Percentiles rank a stretch among this genome's conserved stretches.
These are phyloP conservation scores for Cornus controversa DNA, from an alignment of 148 eudicot genomes.

Conservation along the genomic window DNA sequence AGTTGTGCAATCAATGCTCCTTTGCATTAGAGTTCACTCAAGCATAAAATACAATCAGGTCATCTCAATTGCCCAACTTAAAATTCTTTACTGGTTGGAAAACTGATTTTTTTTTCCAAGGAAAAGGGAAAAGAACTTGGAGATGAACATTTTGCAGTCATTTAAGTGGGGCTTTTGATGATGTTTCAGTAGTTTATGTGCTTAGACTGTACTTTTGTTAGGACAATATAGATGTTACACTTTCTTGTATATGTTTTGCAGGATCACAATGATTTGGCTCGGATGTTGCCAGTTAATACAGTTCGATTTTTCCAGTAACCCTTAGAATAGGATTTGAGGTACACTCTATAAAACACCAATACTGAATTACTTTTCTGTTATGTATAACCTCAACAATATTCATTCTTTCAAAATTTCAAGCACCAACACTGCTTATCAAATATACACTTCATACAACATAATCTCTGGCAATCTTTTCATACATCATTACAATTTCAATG, in stretches of 20 bases:
- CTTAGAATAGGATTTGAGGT: slow-evolving; percentile 1
- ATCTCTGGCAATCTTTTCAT: not conserved
- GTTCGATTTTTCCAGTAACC: not conserved
- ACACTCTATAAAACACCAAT: not conserved
- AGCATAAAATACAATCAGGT: not conserved
- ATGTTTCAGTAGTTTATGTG: not conserved
- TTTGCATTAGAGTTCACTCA: not conserved
- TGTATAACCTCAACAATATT: slow-evolving; percentile 1
- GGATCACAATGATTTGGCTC: slow-evolving; percentile 6
- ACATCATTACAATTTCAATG: not conserved
- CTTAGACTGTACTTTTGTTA: not conserved
- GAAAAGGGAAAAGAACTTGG: not conserved
- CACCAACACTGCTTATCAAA: not conserved
- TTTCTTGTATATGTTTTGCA: not conserved
- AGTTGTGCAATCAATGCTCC: not conserved
- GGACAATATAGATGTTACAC: not conserved
- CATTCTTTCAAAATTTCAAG: slow-evolving; percentile 1
- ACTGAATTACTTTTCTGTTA: slow-evolving; percentile 2
- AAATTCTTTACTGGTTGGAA: not conserved
- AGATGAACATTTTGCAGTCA: not conserved
- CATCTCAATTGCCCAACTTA: slow-evolving; percentile 1
- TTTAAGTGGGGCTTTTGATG: not conserved
- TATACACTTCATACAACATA: not conserved
- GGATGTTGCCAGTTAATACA: not conserved
- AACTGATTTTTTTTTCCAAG: not conserved